These are phyloP conservation scores for Talaromyces liani DNA, from an alignment of 495 filamentous ascomycete genomes.

Conservation along the genomic window DNA sequence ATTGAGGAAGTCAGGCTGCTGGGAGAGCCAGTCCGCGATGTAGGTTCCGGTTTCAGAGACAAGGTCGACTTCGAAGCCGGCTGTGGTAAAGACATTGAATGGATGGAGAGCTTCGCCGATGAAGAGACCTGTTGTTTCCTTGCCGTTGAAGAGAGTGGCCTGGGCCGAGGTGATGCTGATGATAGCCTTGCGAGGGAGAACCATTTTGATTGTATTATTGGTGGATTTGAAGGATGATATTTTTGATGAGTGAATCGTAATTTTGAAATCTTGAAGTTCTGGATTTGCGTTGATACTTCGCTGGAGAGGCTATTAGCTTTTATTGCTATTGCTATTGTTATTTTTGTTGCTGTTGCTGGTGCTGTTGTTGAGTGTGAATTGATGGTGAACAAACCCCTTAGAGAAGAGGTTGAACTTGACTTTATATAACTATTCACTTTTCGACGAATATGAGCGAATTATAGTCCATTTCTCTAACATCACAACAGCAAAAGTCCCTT, in stretches of 20 bases:
- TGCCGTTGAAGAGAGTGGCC: constrained; percentile 34
- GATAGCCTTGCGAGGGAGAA: constrained; percentile 33
- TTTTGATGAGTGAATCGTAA: not conserved
- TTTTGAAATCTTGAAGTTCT: not conserved
- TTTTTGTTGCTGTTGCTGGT: too few species aligned
- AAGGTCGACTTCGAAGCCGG: constrained; percentile 43
- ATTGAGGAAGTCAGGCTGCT: constrained; percentile 32
- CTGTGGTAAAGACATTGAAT: constrained; percentile 32
- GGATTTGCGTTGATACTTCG: too few species aligned
- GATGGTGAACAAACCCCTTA: too few species aligned
- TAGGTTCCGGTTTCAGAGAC: constrained; percentile 39
- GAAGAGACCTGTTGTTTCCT: constrained; percentile 31
- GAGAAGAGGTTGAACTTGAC: too few species aligned
- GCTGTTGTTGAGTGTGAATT: too few species aligned
- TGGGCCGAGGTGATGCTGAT: constrained; percentile 40
- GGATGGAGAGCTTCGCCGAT: constrained; percentile 43
- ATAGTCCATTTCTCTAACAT: not conserved
- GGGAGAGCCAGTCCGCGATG: constrained; percentile 35
- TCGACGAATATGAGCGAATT: too few species aligned
- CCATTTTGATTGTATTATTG: constrained; percentile 18
- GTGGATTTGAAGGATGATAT: not conserved
- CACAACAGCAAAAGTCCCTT: not conserved
- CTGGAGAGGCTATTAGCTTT: too few species aligned
- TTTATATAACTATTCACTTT: too few species aligned
- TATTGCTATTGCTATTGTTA: too few species aligned